A percentile compares a stretch with the other conserved stretches of the same genome.
Conservation (phyloP, 164 flowering plant species). For the Dillenia suffruticosa region DNA sequence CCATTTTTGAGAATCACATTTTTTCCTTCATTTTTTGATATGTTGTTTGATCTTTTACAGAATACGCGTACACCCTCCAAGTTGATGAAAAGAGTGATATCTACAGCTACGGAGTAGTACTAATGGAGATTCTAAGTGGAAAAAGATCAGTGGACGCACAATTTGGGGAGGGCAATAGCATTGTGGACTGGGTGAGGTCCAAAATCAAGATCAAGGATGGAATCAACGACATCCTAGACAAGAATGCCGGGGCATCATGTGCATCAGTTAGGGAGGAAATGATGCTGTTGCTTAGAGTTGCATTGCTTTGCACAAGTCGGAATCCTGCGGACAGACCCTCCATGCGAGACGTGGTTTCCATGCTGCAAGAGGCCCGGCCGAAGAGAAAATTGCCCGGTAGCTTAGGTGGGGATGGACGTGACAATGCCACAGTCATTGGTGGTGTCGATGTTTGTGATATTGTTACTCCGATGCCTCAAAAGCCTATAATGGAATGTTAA, state of each 20-base stretch:
- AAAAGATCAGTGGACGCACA: conserved; percentile 75
- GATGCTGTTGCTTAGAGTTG: conserved; percentile 75
- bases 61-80: conserved; percentile 92
- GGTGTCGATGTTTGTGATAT: conserved; percentile 14
- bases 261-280: conserved; percentile 79
- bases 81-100: conserved; percentile 98
- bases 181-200: conserved; percentile 88
- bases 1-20: not conserved
- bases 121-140: conserved; percentile 84
- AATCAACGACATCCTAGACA: conserved; percentile 54
- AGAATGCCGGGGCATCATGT: conserved; percentile 75
- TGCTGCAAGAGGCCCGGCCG: conserved; percentile 93
- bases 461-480: conserved; percentile 18
- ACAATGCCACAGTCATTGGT: conserved; percentile 4
- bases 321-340: conserved; percentile 89
- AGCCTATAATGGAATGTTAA: conserved; percentile 32
- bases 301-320: conserved; percentile 82
- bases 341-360: conserved; percentile 93
- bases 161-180: conserved; percentile 93
- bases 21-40: not conserved
- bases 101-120: conserved; percentile 86
- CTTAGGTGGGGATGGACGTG: conserved; percentile 12
- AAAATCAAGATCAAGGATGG: conserved; percentile 73
- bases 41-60: conserved; percentile 29
- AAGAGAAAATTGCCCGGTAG: conserved; percentile 54